Evolutionary conservation across 345 rosid species (phyloP), one percentile per base, ranked within the genome.

Genomic region (Salix udensis): DNA sequence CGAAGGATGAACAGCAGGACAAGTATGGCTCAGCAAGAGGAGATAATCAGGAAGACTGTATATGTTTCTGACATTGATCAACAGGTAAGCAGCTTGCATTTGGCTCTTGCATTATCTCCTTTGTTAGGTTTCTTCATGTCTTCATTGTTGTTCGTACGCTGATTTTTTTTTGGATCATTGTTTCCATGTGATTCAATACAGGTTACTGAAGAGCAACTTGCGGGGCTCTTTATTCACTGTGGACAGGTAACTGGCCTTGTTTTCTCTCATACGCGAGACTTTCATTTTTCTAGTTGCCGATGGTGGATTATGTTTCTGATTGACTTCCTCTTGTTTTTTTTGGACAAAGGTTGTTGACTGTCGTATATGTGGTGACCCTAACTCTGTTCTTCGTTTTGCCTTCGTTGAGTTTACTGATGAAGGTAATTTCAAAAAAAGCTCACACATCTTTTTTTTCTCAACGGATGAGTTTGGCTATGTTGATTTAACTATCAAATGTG

Each of bases 161-260:
- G 69, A 50, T 72, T 3, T 65, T 62, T 62, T 34, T 34, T 34
- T 34, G 68, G n/a, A 34, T 76, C 37, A 53, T 31, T 80, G 18
- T 76, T 61, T 74, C 65, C 61, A 14, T 69, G 6, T 52, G 39
- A 65, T 76, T 31, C 65, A 81, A 18, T 71, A 58, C 65, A 89
- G 98, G 97, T 91, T 48, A 96, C 99, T 42, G 98, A 96, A 82
- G 97, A 91, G 87, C 94, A 90, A 78, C 93, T 96, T 78, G 99
- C 99, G 2, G 88, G 89, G 73, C 92, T 95, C 68, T 96, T 96
- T 85, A 84, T 85, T 65, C 81, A 82, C 31, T 93, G 91, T 72
- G 99, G 99, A 71, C 92, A 88, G 86, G 99, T 93, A 80, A 66
- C 26, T 50, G 1, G 61, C 66, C 79, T 50, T 79, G n/a, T 61